Evolutionary conservation across 2,329 filamentous ascomycete genomes (phyloP).

Genomic region (Coccinonectria pachysandricola): DNA sequence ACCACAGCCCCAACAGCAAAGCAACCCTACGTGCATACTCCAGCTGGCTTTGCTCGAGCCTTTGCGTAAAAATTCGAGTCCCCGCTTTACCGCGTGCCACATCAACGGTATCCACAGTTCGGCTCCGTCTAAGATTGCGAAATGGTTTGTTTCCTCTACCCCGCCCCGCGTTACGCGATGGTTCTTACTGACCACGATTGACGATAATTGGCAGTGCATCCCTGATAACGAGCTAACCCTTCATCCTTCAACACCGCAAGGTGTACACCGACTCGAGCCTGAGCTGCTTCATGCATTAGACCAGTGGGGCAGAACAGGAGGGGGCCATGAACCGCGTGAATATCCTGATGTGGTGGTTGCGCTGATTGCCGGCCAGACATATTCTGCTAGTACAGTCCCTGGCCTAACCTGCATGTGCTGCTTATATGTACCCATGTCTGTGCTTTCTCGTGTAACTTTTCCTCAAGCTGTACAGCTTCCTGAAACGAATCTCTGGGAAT

Average conservation of each 20-base stretch:
- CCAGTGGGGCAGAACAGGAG: constrained; percentile 3
- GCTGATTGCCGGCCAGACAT: constrained; percentile 2
- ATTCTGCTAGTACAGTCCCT: constrained; percentile 1
- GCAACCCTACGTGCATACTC: too few species aligned
- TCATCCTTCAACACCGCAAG: constrained; percentile 3
- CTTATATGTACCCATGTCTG: constrained; percentile 3
- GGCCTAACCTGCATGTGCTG: constrained; percentile 1
- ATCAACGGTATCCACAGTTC: constrained; percentile 6
- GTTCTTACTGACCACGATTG: constrained; percentile 2
- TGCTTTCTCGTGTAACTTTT: constrained; percentile 2
- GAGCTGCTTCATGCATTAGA: constrained; percentile 3
- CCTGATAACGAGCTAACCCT: constrained; percentile 2
- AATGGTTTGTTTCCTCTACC: constrained; percentile 2
- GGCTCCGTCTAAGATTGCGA: constrained; percentile 3
- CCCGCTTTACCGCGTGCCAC: too few species aligned
- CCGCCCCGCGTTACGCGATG: constrained; percentile 4
- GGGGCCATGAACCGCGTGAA: constrained; percentile 1
- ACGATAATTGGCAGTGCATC: constrained; percentile 4
- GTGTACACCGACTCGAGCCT: constrained; percentile 3
- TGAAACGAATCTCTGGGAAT: constrained; percentile 2
- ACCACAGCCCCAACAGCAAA: too few species aligned
- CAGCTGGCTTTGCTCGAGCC: too few species aligned
- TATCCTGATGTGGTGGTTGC: constrained; percentile 2
- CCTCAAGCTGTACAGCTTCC: constrained; percentile 2
- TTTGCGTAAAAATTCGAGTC: too few species aligned